Conservation (phyloP, 2,329 filamentous ascomycete genomes). For the Aspergillus persii region DNA sequence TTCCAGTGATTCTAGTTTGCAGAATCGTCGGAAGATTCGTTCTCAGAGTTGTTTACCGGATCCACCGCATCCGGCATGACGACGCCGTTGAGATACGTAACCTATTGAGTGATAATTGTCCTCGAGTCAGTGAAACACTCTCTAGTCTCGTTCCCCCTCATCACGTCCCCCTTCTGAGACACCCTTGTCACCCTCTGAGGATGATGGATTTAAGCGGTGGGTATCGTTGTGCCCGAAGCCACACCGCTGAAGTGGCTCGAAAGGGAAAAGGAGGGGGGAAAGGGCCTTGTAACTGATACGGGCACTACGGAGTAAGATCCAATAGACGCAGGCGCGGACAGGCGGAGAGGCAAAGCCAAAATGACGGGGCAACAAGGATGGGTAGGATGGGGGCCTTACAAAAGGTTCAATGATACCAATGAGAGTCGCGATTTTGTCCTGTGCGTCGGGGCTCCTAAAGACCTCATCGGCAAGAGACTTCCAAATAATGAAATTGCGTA, state of each 20-base stretch:
- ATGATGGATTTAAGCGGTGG: slow-evolving; percentile 13
- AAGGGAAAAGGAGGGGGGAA: slow-evolving; percentile 15
- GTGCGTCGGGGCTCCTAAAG: slow-evolving; percentile 60
- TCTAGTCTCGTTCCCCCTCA: background rate
- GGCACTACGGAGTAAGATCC: slow-evolving; percentile 13
- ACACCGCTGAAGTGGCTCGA: slow-evolving; percentile 21
- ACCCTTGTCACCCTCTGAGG: slow-evolving; percentile 9
- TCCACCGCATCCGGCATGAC: slow-evolving; percentile 68
- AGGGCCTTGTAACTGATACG: slow-evolving; percentile 16
- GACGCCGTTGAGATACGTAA: slow-evolving; percentile 69
- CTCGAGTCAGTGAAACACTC: slow-evolving; percentile 24
- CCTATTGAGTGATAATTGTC: slow-evolving; percentile 43
- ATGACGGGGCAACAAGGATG: slow-evolving; percentile 21
- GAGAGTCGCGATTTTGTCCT: slow-evolving; percentile 64
- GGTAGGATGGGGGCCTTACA: slow-evolving; percentile 62
- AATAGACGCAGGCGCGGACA: slow-evolving; percentile 26
- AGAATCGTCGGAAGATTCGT: slow-evolving; percentile 11
- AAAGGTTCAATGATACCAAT: slow-evolving; percentile 72
- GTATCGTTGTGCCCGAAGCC: slow-evolving; percentile 16
- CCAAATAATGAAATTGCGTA: slow-evolving; percentile 74
- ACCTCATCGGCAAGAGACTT: slow-evolving; percentile 65
- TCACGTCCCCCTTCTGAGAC: background rate
- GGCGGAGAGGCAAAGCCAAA: slow-evolving; percentile 18
- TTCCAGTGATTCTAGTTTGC: slow-evolving; percentile 1
- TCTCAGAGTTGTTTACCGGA: slow-evolving; percentile 39